Base-by-base conservation (phyloP, 2,329 filamentous ascomycete species). In the Cladosporium austrohemisphaericum region DNA sequence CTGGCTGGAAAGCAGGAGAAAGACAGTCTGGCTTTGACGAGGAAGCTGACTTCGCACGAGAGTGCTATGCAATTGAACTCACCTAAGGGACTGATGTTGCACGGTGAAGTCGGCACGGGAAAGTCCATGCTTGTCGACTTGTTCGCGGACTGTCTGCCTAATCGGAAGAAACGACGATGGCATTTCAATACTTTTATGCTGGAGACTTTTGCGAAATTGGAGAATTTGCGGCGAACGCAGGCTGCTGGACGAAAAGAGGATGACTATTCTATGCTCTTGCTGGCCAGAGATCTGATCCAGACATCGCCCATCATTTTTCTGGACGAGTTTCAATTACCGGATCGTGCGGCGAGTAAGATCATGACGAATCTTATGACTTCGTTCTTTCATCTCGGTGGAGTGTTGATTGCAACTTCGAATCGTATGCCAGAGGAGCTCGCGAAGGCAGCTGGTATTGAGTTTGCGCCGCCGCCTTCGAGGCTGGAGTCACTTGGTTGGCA, bases 181-280 rank as follows among this genome's bases (percentile, higher is more conserved):
- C 88, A 92, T 63, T 93, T 90, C 68, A 89, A 88, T 64, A 89
- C 85, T 0, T 93, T 93, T 60, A 93, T 93, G 85, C 73, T 92
- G 7, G 83, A 91, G 56, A 83, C 81, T 0, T 76, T 91, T 38
- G 84, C 86, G 1, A 82, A 83, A 43, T 72, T 93, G 1, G 88
- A 92, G 58, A 71, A 76, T 10, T 76, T 86, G 36, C 75, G 87
- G 3, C 66, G 67, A 23, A 65, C 58, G 57, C 63, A 70, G 8
- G 50, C 47, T 14, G 37, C 33, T 26, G 49, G 37, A 9, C 51
- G 41, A 16, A 35, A 18, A 6, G 60, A 67, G 45, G 73, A 77
- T 33, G 80, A 89, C 50, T 82, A 89, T 65, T 86, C 85, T 0
- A 65, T 92, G 19, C 68, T 92, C 1, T 84, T 81, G 76, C 74